Evolutionary conservation across 352 stramenopile species (phyloP).

Genomic region (Pseudoperonospora humuli): DNA sequence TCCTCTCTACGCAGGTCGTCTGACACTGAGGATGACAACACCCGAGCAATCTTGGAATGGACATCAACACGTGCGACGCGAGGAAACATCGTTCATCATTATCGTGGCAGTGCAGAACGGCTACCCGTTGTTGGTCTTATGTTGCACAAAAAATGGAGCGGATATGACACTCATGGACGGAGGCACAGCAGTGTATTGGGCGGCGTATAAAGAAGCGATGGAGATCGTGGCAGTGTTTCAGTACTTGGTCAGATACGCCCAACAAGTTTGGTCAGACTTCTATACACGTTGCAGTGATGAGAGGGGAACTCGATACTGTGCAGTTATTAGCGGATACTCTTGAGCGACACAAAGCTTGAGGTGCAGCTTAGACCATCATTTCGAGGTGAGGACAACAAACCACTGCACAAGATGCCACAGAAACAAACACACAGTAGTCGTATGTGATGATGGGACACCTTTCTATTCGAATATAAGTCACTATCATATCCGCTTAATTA

Average conservation of each 20-base stretch:
- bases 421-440: too few relatives aligned
- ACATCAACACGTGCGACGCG: conserved; percentile 66
- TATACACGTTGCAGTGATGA: conserved; percentile 73
- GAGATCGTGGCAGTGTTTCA: conserved; percentile 81
- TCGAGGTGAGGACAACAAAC: too few relatives aligned
- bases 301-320: conserved; percentile 56
- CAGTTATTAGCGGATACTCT: conserved; percentile 78
- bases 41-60: conserved; percentile 56
- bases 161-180: conserved; percentile 59
- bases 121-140: conserved; percentile 66
- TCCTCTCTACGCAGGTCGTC: too few relatives aligned
- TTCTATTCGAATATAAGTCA: too few relatives aligned
- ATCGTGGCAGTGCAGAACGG: conserved; percentile 74
- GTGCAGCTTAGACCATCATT: too few relatives aligned
- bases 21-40: too few relatives aligned
- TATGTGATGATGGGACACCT: too few relatives aligned
- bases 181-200: conserved; percentile 81
- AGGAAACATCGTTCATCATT: conserved; percentile 68
- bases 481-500: background rate
- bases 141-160: conserved; percentile 59
- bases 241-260: conserved; percentile 54
- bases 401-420: too few relatives aligned
- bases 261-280: conserved; percentile 77
- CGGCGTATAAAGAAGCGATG: conserved; percentile 75
- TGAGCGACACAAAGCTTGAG: too few relatives aligned